Evolutionary conservation across 441 rosid species (phyloP), one percentile per base, ranked within the genome.

Genomic region (Bocquillonia castaneifolia): DNA sequence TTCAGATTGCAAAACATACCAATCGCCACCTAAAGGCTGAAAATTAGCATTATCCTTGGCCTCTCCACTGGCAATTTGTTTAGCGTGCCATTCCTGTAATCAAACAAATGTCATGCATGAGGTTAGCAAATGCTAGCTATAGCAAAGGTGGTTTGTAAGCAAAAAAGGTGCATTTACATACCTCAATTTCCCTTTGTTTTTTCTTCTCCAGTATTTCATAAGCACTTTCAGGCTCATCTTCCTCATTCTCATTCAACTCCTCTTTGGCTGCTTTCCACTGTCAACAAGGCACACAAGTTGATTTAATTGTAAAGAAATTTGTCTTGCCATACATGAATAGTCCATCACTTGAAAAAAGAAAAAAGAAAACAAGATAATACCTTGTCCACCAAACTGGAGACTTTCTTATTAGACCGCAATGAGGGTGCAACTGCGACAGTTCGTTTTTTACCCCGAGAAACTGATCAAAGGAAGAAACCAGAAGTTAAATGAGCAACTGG

Each of bases 221-320:
- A 36, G 91, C 83, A 66, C 80, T 85, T 69, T 90, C 84, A 23
- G 89, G 89, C 68, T 89, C 94, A 47, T 91, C 88, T 72, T 91
- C 93, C 52, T 87, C 97, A 42, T 83, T 76, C 69, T 89, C 96
- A 28, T 87, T 80, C 75, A 94, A 71, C 81, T 90, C 99, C 78
- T 90, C 98, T 77, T 94, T 92, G 58, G 97, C 99, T 61, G 99
- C 99, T 81, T 92, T 94, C 98, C 99, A 94, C 99, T 94, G 71
- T 20, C 9, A 51, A 60, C 28, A 69, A 10, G 54, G 59, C 40
- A 29, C 17, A 37, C 25, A 77, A 64, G 54, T 25, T 34, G 48
- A 68, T 5, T 37, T 25, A 20, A 61, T 31, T 15, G 42, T 23
- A 71, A 31, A 67, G 10, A 72, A 23, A 26, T 23, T 42, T 54